Conservation (phyloP, 2,329 filamentous ascomycete species). For the Neodidymelliopsis sp. region DNA sequence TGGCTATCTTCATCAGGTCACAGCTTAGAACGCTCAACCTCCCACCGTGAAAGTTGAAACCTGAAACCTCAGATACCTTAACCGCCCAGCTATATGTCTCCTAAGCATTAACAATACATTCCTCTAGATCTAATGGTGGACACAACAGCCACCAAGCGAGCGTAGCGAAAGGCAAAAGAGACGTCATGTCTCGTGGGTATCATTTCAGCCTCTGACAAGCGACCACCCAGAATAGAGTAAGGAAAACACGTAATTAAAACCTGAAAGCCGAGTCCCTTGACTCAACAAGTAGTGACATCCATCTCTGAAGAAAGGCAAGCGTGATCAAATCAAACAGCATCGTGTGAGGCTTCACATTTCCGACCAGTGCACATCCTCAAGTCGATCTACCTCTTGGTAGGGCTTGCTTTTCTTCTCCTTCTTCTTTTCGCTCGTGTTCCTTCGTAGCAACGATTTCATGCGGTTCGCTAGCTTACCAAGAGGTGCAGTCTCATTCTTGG, state of each 20-base stretch:
- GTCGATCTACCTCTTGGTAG: conserved; percentile 36
- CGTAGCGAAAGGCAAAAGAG: conserved; percentile 1
- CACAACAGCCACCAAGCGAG: background rate
- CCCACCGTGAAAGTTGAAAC: too few relatives aligned
- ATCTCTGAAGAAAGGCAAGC: too few relatives aligned
- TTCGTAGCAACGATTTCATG: conserved; percentile 42
- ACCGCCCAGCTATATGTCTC: too few relatives aligned
- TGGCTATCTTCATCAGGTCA: too few relatives aligned
- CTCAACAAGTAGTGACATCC: too few relatives aligned
- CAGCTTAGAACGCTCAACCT: too few relatives aligned
- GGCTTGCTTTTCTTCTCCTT: conserved; percentile 34
- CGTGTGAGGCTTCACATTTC: conserved; percentile 38
- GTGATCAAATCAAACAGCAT: too few relatives aligned
- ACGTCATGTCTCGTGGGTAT: conserved; percentile 10
- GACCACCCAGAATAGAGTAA: conserved; percentile 12
- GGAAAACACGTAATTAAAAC: too few relatives aligned
- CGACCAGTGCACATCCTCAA: conserved; percentile 47
- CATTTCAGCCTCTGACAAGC: conserved; percentile 2
- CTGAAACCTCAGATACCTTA: too few relatives aligned
- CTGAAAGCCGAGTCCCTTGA: too few relatives aligned
- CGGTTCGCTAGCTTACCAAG: conserved; percentile 40
- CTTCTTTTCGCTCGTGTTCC: conserved; percentile 33
- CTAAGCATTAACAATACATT: too few relatives aligned
- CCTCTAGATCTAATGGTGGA: too few relatives aligned
- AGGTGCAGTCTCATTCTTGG: conserved; percentile 27